A percentile compares a stretch with the other conserved stretches of the same genome.
Evolutionary conservation across 2,329 filamentous ascomycete genomes (phyloP).

Genomic region (Monilinia polystroma): DNA sequence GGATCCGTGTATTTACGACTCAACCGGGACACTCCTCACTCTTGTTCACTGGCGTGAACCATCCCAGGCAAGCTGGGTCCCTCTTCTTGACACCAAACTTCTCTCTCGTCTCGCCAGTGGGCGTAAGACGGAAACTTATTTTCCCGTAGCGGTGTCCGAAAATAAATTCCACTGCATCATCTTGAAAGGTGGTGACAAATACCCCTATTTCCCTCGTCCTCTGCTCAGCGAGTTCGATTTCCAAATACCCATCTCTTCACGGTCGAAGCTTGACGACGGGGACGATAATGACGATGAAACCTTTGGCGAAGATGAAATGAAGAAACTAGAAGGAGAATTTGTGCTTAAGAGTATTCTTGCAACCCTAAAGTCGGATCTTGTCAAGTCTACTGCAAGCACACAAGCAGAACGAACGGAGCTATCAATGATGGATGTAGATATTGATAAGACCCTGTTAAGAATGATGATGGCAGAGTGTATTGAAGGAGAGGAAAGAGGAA

Average conservation of each 20-base stretch:
- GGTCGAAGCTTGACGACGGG: slow-evolving; percentile 43
- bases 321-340: slow-evolving; percentile 75
- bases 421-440: slow-evolving; percentile 71
- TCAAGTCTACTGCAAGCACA: slow-evolving; percentile 65
- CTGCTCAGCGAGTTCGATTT: slow-evolving; percentile 93
- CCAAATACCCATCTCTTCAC: slow-evolving; percentile 71
- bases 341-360: slow-evolving; percentile 71
- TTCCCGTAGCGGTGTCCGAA: slow-evolving; percentile 89
- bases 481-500: slow-evolving; percentile 87
- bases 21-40: slow-evolving; percentile 81
- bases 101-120: slow-evolving; percentile 80
- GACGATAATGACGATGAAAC: slow-evolving; percentile 42
- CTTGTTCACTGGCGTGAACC: slow-evolving; percentile 87
- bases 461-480: slow-evolving; percentile 87
- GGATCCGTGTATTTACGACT: slow-evolving; percentile 97
- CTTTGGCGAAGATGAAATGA: slow-evolving; percentile 50
- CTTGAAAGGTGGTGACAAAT: slow-evolving; percentile 88
- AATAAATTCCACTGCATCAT: slow-evolving; percentile 98
- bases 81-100: slow-evolving; percentile 83
- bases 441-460: slow-evolving; percentile 88
- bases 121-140: slow-evolving; percentile 86
- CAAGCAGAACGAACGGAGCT: slow-evolving; percentile 66
- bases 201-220: slow-evolving; percentile 89
- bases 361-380: slow-evolving; percentile 71
- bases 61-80: slow-evolving; percentile 86